Conservation (phyloP, 805 yeast species). For the Debaryomyces hansenii region DNA sequence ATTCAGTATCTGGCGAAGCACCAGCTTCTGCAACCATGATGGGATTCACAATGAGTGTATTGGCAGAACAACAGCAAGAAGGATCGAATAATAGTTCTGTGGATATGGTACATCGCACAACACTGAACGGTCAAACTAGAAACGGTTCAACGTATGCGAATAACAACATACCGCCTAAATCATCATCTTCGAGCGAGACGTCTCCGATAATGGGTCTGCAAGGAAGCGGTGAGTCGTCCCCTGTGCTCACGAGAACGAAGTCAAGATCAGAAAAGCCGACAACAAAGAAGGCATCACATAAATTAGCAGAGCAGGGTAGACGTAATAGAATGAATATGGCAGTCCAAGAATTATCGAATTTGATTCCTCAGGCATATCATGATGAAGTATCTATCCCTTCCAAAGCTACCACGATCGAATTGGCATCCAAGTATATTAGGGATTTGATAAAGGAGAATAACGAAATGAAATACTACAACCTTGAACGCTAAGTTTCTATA, state of each 20-base stretch:
- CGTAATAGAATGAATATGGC: slow-evolving; percentile 91
- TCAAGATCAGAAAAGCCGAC: slow-evolving; percentile 22
- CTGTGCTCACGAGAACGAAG: slow-evolving; percentile 4
- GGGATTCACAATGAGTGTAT: slow-evolving; percentile 48
- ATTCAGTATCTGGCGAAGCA: slow-evolving; percentile 7
- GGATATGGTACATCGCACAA: background rate
- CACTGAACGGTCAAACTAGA: background rate
- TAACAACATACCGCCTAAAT: slow-evolving; percentile 5
- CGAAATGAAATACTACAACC: slow-evolving; percentile 8
- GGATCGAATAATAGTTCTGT: background rate
- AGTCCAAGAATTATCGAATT: slow-evolving; percentile 65
- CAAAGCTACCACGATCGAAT: slow-evolving; percentile 93
- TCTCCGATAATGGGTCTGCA: slow-evolving; percentile 18
- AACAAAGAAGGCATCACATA: slow-evolving; percentile 72
- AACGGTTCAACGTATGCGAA: background rate
- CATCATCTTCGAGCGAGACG: slow-evolving; percentile 13
- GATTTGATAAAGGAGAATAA: slow-evolving; percentile 32
- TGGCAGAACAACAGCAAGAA: slow-evolving; percentile 32
- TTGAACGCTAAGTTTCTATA: background rate
- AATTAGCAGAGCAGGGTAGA: slow-evolving; percentile 94
- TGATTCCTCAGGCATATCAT: slow-evolving; percentile 64
- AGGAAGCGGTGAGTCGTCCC: background rate
- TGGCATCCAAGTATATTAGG: slow-evolving; percentile 71
- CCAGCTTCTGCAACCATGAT: slow-evolving; percentile 33
- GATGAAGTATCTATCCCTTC: slow-evolving; percentile 68